These are phyloP conservation scores for Ophiostoma ips DNA, from an alignment of 2,329 filamentous ascomycete species.

Conservation along the genomic window DNA sequence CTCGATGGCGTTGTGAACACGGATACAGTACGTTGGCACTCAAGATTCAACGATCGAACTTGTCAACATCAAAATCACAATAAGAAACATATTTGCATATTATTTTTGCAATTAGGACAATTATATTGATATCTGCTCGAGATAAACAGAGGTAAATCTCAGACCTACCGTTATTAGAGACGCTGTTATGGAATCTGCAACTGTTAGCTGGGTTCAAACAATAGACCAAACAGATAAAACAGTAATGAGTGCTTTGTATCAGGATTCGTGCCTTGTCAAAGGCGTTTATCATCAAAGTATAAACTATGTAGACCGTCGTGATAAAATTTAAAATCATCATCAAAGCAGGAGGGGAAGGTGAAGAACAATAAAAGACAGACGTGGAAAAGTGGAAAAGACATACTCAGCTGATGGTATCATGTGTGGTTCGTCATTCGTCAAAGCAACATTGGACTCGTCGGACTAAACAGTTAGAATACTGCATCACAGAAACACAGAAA, in stretches of 20 bases:
- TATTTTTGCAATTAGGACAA: too few relatives aligned
- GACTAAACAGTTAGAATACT: background rate
- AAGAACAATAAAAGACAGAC: slow-evolving; percentile 20
- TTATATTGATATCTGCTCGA: too few relatives aligned
- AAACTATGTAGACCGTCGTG: slow-evolving; percentile 82
- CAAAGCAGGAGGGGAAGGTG: slow-evolving; percentile 21
- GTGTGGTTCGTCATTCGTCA: background rate
- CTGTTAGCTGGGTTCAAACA: slow-evolving; percentile 1
- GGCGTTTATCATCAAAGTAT: slow-evolving; percentile 65
- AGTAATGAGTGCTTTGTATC: slow-evolving; percentile 11
- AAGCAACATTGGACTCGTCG: background rate
- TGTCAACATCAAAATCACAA: too few relatives aligned
- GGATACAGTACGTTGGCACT: too few relatives aligned
- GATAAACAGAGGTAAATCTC: too few relatives aligned
- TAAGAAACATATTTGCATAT: too few relatives aligned
- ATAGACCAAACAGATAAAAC: background rate
- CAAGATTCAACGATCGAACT: too few relatives aligned
- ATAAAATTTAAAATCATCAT: slow-evolving; percentile 52
- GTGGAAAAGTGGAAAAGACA: slow-evolving; percentile 22
- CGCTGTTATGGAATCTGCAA: background rate
- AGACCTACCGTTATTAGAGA: too few relatives aligned
- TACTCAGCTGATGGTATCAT: background rate
- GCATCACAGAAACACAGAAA: background rate
- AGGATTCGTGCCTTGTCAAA: slow-evolving; percentile 50
- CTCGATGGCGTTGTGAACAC: too few relatives aligned